Evolutionary conservation across 768 basidiomycete genomes (phyloP).

Genomic region (Nidularia sp.): DNA sequence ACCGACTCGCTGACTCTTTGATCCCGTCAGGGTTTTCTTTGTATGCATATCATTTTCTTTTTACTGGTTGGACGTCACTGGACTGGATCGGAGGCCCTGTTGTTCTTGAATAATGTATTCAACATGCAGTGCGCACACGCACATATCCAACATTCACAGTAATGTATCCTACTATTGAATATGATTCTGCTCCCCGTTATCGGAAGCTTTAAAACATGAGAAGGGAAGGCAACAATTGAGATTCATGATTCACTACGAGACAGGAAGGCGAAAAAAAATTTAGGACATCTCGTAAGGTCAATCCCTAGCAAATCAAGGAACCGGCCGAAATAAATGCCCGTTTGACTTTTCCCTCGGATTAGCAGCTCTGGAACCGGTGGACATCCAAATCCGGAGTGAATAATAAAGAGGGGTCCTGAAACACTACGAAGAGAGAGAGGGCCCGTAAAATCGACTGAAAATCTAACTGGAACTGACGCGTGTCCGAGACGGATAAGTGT

Average conservation of each 20-base stretch:
- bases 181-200: no score
- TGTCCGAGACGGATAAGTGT: no score
- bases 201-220: no score
- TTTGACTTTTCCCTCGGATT: slow-evolving; percentile 43
- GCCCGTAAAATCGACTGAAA: no score
- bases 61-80: no score
- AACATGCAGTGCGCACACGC: no score
- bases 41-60: no score
- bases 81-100: no score
- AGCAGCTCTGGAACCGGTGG: slow-evolving; percentile 48
- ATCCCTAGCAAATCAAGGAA: slow-evolving; percentile 26
- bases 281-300: slow-evolving; percentile 67
- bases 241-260: background rate
- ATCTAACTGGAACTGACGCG: no score
- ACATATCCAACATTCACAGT: background rate
- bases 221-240: background rate
- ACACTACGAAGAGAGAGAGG: background rate
- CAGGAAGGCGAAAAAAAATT: slow-evolving; percentile 17
- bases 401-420: slow-evolving; percentile 12
- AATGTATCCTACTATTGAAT: background rate
- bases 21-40: background rate
- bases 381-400: slow-evolving; percentile 44
- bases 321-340: slow-evolving; percentile 57
- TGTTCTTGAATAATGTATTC: no score
- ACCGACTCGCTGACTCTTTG: slow-evolving; percentile 19